A percentile compares a stretch with the other conserved stretches of the same genome.
Evolutionary conservation across 2,329 filamentous ascomycete genomes (phyloP).

Genomic region (Hirsutella thompsonii): DNA sequence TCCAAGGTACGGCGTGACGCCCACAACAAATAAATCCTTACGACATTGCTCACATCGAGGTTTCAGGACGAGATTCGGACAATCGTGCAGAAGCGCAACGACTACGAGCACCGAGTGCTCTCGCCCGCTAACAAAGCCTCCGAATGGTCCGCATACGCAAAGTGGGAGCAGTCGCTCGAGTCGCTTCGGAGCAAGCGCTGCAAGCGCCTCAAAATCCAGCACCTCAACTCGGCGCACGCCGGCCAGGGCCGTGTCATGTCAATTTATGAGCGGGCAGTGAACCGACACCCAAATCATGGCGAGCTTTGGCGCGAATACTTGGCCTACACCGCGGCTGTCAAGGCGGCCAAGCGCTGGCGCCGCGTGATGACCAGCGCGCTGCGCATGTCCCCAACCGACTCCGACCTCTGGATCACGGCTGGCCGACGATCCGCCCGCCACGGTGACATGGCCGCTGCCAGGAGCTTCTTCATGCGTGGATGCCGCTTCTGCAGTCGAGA

Average conservation of each 20-base stretch:
- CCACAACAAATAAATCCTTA: no score
- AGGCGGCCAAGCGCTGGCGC: conserved; percentile 53
- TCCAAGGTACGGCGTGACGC: conserved; percentile 57
- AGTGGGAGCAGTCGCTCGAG: conserved; percentile 59
- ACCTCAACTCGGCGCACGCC: conserved; percentile 49
- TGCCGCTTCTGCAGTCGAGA: conserved; percentile 76
- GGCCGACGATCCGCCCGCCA: conserved; percentile 64
- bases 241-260: conserved; percentile 77
- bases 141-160: conserved; percentile 77
- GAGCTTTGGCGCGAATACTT: conserved; percentile 86
- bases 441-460: conserved; percentile 76
- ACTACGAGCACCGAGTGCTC: conserved; percentile 85
- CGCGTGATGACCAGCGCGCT: conserved; percentile 55
- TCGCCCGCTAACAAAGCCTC: conserved; percentile 62
- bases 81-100: conserved; percentile 80
- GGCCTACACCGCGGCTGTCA: conserved; percentile 60
- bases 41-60: neutral
- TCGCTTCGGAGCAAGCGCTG: conserved; percentile 70
- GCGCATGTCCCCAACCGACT: conserved; percentile 72
- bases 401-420: conserved; percentile 77
- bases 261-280: conserved; percentile 76
- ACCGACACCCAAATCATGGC: conserved; percentile 70
- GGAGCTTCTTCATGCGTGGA: conserved; percentile 78
- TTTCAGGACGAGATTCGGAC: conserved; percentile 82
- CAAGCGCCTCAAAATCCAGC: conserved; percentile 64